Conservation (phyloP, 257 asterid genomes). For the Coffea canephora region DNA sequence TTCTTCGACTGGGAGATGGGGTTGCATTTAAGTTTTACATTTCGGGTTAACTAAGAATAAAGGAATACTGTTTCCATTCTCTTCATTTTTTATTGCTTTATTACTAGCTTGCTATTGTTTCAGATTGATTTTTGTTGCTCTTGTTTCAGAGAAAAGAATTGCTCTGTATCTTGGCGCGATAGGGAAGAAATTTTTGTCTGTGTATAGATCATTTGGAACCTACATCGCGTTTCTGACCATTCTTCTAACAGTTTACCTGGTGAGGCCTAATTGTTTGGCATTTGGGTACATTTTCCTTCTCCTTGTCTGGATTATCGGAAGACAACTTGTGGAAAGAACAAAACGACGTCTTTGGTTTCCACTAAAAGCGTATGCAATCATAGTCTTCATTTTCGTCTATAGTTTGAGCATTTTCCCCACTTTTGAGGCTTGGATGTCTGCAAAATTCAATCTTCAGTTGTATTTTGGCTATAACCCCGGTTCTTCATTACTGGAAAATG, state of each 20-base stretch:
- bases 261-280: conserved; percentile 78
- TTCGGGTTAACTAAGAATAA: conserved; percentile 1
- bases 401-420: conserved; percentile 75
- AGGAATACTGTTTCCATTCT: background rate
- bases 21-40: background rate
- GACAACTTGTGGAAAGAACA: conserved; percentile 87
- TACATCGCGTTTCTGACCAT: conserved; percentile 89
- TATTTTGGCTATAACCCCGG: conserved; percentile 70
- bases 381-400: conserved; percentile 71
- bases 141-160: conserved; percentile 79
- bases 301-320: conserved; percentile 90
- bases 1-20: background rate
- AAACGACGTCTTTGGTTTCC: conserved; percentile 95
- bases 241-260: conserved; percentile 81
- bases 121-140: conserved; percentile 26
- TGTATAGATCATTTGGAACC: conserved; percentile 91
- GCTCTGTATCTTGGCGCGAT: conserved; percentile 87
- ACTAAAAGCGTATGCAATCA: conserved; percentile 73
- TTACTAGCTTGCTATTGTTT: background rate
- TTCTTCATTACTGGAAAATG: conserved; percentile 68
- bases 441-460: conserved; percentile 51
- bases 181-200: conserved; percentile 76
- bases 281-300: conserved; percentile 93
- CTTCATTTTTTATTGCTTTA: background rate
- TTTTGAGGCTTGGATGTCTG: conserved; percentile 80